Evolutionary conservation across 805 yeast genomes (phyloP).

Genomic region (Lachancea quebecensis): DNA sequence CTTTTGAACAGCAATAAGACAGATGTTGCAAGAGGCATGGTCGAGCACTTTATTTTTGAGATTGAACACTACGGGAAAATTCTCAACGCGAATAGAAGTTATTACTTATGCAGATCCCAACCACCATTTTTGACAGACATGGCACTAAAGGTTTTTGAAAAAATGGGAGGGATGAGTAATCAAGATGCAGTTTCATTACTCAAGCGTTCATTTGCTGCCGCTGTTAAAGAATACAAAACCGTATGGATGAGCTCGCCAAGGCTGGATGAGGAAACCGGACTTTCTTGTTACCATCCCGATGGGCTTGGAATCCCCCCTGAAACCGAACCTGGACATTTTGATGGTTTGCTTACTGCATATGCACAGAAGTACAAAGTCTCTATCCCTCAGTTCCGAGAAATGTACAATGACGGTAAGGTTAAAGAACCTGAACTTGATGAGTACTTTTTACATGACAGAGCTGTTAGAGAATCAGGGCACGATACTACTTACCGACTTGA

Average conservation of each 20-base stretch:
- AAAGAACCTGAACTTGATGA: slow-evolving; percentile 79
- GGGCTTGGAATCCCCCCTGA: slow-evolving; percentile 96
- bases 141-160: slow-evolving; percentile 63
- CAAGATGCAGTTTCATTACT: slow-evolving; percentile 55
- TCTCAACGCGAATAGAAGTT: slow-evolving; percentile 87
- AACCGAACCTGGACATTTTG: slow-evolving; percentile 86
- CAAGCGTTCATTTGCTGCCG: slow-evolving; percentile 59
- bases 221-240: slow-evolving; percentile 74
- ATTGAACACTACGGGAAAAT: slow-evolving; percentile 87
- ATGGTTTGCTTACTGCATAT: slow-evolving; percentile 60
- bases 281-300: slow-evolving; percentile 84
- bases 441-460: slow-evolving; percentile 86
- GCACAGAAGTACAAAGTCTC: slow-evolving; percentile 53
- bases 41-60: slow-evolving; percentile 85
- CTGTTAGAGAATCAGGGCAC: slow-evolving; percentile 94
- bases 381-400: slow-evolving; percentile 56
- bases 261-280: slow-evolving; percentile 61
- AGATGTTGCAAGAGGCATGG: slow-evolving; percentile 81
- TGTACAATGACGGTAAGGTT: slow-evolving; percentile 61
- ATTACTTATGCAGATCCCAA: slow-evolving; percentile 86
- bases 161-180: slow-evolving; percentile 43
- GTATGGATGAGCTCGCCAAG: slow-evolving; percentile 81
- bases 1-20: slow-evolving; percentile 57
- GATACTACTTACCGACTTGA: slow-evolving; percentile 89
- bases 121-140: slow-evolving; percentile 96